These are phyloP conservation scores for Pythium monospermum DNA, from an alignment of 352 stramenopile species.

Conservation along the genomic window DNA sequence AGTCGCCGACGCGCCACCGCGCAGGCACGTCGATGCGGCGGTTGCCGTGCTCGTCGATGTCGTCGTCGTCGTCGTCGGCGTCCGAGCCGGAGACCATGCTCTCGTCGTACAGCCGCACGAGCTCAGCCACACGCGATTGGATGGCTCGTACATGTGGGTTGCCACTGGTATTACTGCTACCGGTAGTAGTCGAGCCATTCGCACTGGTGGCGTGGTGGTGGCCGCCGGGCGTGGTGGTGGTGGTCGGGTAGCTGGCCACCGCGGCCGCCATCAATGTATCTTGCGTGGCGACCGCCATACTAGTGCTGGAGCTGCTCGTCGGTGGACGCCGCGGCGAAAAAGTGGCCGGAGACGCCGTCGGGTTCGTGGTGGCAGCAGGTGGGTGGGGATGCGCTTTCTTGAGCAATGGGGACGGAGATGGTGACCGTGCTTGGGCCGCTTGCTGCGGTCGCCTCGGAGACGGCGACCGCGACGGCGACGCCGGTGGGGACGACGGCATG, in stretches of 20 bases:
- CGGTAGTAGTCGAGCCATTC: neutral
- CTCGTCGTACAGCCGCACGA: constrained; percentile 64
- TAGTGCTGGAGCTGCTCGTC: neutral
- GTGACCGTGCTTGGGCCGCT: neutral
- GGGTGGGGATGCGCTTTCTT: neutral
- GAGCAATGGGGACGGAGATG: constrained; percentile 2
- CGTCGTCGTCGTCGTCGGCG: constrained; percentile 19
- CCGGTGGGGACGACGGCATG: too few relatives aligned
- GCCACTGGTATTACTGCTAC: neutral
- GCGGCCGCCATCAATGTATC: neutral
- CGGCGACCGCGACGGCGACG: too few relatives aligned
- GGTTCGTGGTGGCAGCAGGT: neutral
- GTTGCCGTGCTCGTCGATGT: constrained; percentile 22
- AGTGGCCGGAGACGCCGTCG: constrained; percentile 1
- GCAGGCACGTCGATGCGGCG: constrained; percentile 19
- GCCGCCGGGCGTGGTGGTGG: neutral
- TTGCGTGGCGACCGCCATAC: constrained; percentile 6
- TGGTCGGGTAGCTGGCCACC: neutral
- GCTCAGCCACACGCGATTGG: constrained; percentile 59
- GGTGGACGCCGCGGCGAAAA: constrained; percentile 15
- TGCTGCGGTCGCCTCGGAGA: neutral
- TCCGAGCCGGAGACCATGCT: constrained; percentile 17
- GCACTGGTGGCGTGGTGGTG: neutral
- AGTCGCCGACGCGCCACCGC: constrained; percentile 56
- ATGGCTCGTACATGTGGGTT: constrained; percentile 62